These are phyloP conservation scores for Fagopyrum homotropicum DNA, from an alignment of 148 eudicot genomes.

Conservation along the genomic window DNA sequence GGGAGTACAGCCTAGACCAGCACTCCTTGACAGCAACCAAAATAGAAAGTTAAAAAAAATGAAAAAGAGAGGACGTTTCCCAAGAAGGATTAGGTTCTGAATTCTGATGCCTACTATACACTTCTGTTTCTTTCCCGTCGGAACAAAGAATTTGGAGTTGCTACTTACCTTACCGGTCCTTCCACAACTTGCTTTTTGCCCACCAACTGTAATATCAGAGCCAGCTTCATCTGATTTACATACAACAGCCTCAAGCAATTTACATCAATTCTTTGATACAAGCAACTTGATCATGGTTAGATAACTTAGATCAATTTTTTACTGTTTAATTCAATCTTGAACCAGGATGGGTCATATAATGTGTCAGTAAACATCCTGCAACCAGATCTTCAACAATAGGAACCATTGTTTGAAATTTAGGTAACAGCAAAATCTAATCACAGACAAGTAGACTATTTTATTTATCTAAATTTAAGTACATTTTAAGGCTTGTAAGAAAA, in stretches of 20 bases:
- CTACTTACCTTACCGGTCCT: not conserved
- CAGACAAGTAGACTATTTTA: not conserved
- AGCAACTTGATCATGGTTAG: not conserved
- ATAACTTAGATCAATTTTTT: too few species aligned
- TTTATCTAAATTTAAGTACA: not conserved
- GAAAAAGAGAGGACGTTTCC: constrained; percentile 4
- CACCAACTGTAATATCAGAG: not conserved
- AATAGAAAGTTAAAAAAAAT: not conserved
- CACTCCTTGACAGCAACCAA: constrained; percentile 15
- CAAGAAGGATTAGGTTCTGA: constrained; percentile 16
- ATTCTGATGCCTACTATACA: constrained; percentile 7
- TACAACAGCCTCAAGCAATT: not conserved
- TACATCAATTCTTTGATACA: not conserved
- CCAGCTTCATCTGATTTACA: not conserved
- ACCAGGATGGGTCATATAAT: not conserved
- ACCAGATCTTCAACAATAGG: not conserved
- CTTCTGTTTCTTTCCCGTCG: not conserved
- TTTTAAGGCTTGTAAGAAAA: not conserved
- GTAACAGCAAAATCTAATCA: constrained; percentile 4
- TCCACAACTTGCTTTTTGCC: constrained; percentile 3
- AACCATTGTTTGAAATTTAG: not conserved
- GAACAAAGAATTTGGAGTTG: not conserved
- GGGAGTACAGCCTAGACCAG: constrained; percentile 17
- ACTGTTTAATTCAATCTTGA: not conserved
- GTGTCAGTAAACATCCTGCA: not conserved